Evolutionary conservation across 768 basidiomycete genomes (phyloP).

Genomic region (Russula sp.): DNA sequence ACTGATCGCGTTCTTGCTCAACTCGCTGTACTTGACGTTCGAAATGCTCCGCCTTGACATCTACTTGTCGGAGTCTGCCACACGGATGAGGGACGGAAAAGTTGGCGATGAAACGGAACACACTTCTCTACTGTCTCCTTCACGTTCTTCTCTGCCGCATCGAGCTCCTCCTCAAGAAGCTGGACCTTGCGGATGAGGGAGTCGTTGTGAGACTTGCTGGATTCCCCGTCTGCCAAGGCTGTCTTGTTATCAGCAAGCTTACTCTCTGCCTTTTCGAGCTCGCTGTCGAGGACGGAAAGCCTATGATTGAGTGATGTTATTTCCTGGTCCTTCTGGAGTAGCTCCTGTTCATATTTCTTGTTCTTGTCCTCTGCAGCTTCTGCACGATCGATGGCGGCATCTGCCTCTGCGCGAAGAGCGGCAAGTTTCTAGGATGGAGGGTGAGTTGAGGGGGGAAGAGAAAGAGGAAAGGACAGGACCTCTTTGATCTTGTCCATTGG

Average conservation of each 20-base stretch:
- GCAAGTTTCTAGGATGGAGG: constrained; percentile 55
- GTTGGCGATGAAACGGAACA: constrained; percentile 29
- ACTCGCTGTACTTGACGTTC: constrained; percentile 82
- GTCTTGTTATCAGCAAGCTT: constrained; percentile 60
- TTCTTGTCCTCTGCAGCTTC: constrained; percentile 80
- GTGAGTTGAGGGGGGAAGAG: background rate
- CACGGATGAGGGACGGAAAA: background rate
- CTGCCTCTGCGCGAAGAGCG: constrained; percentile 76
- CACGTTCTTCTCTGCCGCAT: constrained; percentile 90
- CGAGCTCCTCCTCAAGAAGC: constrained; percentile 91
- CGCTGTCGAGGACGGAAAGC: constrained; percentile 52
- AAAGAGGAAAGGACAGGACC: constrained; percentile 23
- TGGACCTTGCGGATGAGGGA: constrained; percentile 75
- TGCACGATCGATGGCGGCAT: constrained; percentile 70
- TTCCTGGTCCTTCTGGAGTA: constrained; percentile 81
- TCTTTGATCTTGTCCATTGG: constrained; percentile 45
- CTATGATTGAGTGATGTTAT: constrained; percentile 73
- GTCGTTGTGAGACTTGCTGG: constrained; percentile 64
- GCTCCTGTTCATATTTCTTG: constrained; percentile 64
- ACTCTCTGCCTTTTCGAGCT: constrained; percentile 64
- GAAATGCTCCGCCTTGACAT: constrained; percentile 98
- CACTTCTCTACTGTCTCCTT: constrained; percentile 97
- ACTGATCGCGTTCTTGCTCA: constrained; percentile 86
- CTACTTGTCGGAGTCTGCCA: constrained; percentile 83
- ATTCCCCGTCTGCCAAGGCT: constrained; percentile 58